Percentiles rank a stretch among this genome's conserved stretches.
Evolutionary conservation across 2,329 filamentous ascomycete species (phyloP).

Genomic region (Dactylella cylindrospora): DNA sequence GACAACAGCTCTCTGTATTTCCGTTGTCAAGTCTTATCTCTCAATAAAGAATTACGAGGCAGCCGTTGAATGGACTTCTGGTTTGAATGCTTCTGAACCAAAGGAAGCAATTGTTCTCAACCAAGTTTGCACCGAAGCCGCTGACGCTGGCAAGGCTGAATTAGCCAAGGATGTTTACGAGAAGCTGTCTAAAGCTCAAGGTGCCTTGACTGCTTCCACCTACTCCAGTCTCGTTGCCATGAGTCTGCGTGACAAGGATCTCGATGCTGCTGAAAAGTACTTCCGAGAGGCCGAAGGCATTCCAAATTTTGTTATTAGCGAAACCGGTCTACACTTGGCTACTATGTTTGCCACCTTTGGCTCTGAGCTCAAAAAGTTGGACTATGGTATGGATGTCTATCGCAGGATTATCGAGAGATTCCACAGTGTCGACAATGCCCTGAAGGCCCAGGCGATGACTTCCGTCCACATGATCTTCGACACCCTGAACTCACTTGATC

Average conservation of each 20-base stretch:
- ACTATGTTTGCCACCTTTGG: slow-evolving; percentile 36
- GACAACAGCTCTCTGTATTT: slow-evolving; percentile 44
- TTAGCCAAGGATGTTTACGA: slow-evolving; percentile 34
- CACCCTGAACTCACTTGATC: slow-evolving; percentile 35
- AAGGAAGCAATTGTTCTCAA: slow-evolving; percentile 40
- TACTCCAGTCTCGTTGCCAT: slow-evolving; percentile 36
- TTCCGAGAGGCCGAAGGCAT: slow-evolving; percentile 35
- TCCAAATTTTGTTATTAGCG: slow-evolving; percentile 35
- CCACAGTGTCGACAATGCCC: slow-evolving; percentile 9
- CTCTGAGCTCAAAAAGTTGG: slow-evolving; percentile 21
- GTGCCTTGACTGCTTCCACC: slow-evolving; percentile 14
- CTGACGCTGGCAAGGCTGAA: slow-evolving; percentile 39
- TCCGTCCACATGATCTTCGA: slow-evolving; percentile 39
- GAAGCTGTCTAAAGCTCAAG: slow-evolving; percentile 28
- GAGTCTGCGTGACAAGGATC: slow-evolving; percentile 38
- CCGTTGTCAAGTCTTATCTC: slow-evolving; percentile 42
- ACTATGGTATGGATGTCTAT: slow-evolving; percentile 43
- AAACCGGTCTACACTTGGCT: slow-evolving; percentile 32
- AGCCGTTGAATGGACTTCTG: slow-evolving; percentile 42
- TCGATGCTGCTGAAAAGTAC: slow-evolving; percentile 39
- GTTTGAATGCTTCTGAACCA: slow-evolving; percentile 32
- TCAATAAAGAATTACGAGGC: slow-evolving; percentile 41
- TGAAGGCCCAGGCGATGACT: slow-evolving; percentile 28
- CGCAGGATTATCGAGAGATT: slow-evolving; percentile 36
- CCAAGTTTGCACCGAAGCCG: slow-evolving; percentile 37